Base-by-base conservation (phyloP, 2,329 filamentous ascomycete genomes). In the Aspergillus piperis region DNA sequence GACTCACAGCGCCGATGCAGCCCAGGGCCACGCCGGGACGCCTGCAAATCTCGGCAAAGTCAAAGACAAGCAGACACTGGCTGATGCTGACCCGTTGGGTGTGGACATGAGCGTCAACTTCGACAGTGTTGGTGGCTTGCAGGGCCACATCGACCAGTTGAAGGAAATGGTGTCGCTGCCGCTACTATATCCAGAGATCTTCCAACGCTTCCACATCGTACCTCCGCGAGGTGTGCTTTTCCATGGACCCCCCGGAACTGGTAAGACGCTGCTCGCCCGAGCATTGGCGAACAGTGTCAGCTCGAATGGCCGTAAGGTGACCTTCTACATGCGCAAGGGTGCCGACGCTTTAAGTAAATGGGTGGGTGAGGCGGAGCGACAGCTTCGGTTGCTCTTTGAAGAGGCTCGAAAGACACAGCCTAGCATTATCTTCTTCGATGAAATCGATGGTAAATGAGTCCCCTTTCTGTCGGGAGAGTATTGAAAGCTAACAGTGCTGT, bases 361-460 rank as follows among this genome's bases (percentile, higher is more conserved):
- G 95, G 95, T 99, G 55, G 95, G 95, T 73, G 95, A 99, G 77
- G 95, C 96, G 8, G 95, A 99, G 78, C 90, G 94, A 77, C 95
- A 99, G 74, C 85, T 99, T 57, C 88, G 95, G 49, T 80, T 98
- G 59, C 83, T 99, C 5, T 99, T 99, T 66, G 95, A 98, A 70
- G 95, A 99, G 77, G 95, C 95, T 15, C 86, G 94, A 63, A 95
- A 92, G 75, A 98, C 90, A 1, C 95, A 99, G 71, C 95, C 95
- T 0, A 98, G 94, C 75, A 99, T 99, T 77, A 99, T 99, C 75
- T 99, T 99, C 81, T 98, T 99, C 69, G 95, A 99, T 74, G 95
- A 99, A 76, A 99, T 99, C 67, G 95, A 99, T 78, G 95, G 95
- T 81, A 69, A 71, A 75, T 58, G 27, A 17, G 25, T 38, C 32